Base-by-base conservation (phyloP, 768 basidiomycete species). In the Pleurotus sapidus region DNA sequence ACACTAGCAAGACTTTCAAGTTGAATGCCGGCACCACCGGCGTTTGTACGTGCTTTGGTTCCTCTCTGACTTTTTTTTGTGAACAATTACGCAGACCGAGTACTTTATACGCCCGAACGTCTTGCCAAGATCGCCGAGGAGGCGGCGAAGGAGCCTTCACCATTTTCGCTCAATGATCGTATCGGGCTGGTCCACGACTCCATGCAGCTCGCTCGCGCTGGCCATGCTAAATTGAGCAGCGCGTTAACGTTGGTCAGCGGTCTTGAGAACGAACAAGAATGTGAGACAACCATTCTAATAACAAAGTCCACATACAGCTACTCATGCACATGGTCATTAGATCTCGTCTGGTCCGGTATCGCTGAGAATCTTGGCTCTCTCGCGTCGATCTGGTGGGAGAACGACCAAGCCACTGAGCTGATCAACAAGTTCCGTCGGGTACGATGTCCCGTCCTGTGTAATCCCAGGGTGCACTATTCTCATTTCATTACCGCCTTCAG, bases 111-210 rank as follows among this genome's bases (percentile, higher is more conserved):
- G 8, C 83, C 90, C 23, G 88, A 91, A 61, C 81, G 91, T 48
- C 78, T 97, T 12, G 77, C 77, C 23, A 84, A 84, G 66, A 90
- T 98, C 59, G 94, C 91, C 4, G 71, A 76, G 17, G 91, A 95
- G 66, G 93, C 92, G 1, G 81, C 86, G n/a, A 85, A 83, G 65
- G 65, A 74, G 11, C 72, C 83, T 56, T 82, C 83, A 3, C 70
- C 81, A 6, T 93, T 96, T 74, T 80, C 87, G 1, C 74, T 93
- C 59, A 86, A 91, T 57, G 96, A 99, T 67, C 84, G 93, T 20
- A 87, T 98, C 63, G 95, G 95, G 15, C 77, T 99, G 24, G 84
- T 96, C 18, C 82, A 88, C 49, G 97, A 98, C 64, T 79, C 88
- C 0, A 78, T 89, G 65, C 88, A 88, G 1, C 81, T 98, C 27